Conservation (phyloP, 495 filamentous ascomycete genomes). For the Aspergillus hancockii region DNA sequence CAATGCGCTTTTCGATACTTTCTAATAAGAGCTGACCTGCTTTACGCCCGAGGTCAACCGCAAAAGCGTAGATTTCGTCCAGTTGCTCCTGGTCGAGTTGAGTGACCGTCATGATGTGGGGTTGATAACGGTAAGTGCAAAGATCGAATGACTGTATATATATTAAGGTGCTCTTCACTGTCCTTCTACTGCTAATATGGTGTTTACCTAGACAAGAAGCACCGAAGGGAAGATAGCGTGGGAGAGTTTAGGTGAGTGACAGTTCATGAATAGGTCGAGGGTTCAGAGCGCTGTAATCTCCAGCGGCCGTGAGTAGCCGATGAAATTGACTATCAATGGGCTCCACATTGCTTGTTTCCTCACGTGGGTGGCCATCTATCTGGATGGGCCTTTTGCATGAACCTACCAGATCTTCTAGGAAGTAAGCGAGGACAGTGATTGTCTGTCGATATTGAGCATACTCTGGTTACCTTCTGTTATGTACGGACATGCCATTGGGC, state of each 20-base stretch:
- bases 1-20: conserved; percentile 45
- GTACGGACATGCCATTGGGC: too few species aligned
- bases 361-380: conserved; percentile 6
- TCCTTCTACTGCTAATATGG: background rate
- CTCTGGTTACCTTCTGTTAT: too few species aligned
- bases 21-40: conserved; percentile 62
- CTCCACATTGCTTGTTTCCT: conserved; percentile 6
- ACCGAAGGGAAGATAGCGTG: background rate
- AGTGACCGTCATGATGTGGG: conserved; percentile 1
- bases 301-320: conserved; percentile 5
- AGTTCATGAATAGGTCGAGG: background rate
- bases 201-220: background rate
- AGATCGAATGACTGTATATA: background rate
- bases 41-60: conserved; percentile 61
- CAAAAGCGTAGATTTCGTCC: conserved; percentile 65
- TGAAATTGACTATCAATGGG: conserved; percentile 1
- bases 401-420: background rate
- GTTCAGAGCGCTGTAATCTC: background rate
- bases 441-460: background rate
- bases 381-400: background rate
- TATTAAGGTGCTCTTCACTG: background rate
- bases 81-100: conserved; percentile 44
- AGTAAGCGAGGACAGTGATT: background rate
- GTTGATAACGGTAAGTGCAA: background rate
- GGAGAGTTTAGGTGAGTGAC: background rate